These are phyloP conservation scores for Saccharum hybrid DNA, from an alignment of 202 grass and related monocot genomes.

Conservation along the genomic window DNA sequence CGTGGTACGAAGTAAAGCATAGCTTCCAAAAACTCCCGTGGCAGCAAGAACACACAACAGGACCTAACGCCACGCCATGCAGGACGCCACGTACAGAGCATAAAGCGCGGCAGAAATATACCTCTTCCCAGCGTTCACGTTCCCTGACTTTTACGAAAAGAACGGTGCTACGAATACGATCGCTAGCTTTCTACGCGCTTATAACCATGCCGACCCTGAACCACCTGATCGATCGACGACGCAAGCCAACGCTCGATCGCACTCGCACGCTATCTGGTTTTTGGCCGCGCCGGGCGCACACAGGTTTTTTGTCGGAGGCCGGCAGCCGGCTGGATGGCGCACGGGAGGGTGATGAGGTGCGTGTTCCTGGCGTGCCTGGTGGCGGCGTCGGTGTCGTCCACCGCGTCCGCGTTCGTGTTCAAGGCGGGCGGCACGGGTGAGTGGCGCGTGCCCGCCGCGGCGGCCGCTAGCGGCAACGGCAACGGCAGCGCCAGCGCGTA, in stretches of 20 bases:
- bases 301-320: background rate
- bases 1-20: slow-evolving; percentile 65
- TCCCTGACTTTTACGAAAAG: slow-evolving; percentile 46
- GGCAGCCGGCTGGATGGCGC: too few species aligned
- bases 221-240: background rate
- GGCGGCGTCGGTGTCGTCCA: too few species aligned
- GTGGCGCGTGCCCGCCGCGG: too few species aligned
- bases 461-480: too few species aligned
- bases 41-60: background rate
- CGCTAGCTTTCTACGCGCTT: slow-evolving; percentile 19
- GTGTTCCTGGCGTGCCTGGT: too few species aligned
- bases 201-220: slow-evolving; percentile 32
- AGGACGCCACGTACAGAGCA: slow-evolving; percentile 33
- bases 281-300: background rate
- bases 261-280: background rate
- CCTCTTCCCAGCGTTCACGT: slow-evolving; percentile 41
- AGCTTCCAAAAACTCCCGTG: slow-evolving; percentile 34
- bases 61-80: background rate
- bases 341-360: too few species aligned
- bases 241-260: slow-evolving; percentile 16
- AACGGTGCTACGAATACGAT: slow-evolving; percentile 21
- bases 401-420: too few species aligned
- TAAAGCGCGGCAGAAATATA: slow-evolving; percentile 35
- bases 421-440: too few species aligned
- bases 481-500: too few species aligned